Conservation (phyloP, 441 rosid species). For the Syzygium syzygioides region DNA sequence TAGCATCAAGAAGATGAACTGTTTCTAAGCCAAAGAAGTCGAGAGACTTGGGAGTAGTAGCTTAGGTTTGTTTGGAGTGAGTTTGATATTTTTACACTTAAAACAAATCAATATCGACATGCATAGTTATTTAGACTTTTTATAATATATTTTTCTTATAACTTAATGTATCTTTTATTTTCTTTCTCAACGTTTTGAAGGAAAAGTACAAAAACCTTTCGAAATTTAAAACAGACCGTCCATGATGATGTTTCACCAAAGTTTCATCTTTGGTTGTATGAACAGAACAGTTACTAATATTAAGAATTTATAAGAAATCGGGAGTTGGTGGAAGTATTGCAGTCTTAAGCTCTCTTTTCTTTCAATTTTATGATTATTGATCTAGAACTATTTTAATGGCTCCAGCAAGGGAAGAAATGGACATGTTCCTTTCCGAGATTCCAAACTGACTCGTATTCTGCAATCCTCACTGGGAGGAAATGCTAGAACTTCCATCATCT, state of each 20-base stretch:
- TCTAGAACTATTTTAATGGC: conserved; percentile 16
- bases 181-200: background rate
- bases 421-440: conserved; percentile 87
- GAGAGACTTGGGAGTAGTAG: background rate
- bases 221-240: background rate
- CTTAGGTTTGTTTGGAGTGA: background rate
- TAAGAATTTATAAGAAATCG: background rate
- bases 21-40: background rate
- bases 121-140: background rate
- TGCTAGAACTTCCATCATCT: conserved; percentile 85
- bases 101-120: background rate
- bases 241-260: rapidly evolving
- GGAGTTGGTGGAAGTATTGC: background rate
- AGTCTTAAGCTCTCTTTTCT: background rate
- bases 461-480: conserved; percentile 85
- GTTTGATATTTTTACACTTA: background rate
- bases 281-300: background rate
- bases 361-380: background rate
- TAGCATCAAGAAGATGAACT: background rate
- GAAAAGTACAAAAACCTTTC: background rate
- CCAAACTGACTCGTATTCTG: conserved; percentile 85
- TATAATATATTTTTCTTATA: background rate
- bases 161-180: background rate
- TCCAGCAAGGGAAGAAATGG: conserved; percentile 83
- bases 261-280: background rate